Conservation (phyloP, 306 rosid genomes). For the Vicia faba region DNA sequence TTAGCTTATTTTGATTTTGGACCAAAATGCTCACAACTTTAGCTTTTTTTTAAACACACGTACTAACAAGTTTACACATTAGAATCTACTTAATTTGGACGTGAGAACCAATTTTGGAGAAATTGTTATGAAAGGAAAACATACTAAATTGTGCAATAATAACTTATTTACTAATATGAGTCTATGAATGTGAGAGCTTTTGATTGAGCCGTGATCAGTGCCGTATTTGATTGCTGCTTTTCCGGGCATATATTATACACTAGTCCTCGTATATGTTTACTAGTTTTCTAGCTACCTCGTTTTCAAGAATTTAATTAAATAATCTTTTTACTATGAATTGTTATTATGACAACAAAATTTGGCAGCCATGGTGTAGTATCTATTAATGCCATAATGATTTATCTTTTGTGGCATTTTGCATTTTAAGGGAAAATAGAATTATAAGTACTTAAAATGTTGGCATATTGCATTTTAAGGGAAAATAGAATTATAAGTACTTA, state of each 20-base stretch:
- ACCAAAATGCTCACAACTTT: background rate
- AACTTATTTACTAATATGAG: constrained; percentile 21
- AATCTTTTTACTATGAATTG: background rate
- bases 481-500: background rate
- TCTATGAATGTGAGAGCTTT: background rate
- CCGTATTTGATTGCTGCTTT: constrained; percentile 27
- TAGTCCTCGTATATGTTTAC: background rate
- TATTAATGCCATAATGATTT: background rate
- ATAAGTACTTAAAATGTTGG: too few relatives aligned
- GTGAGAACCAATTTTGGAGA: background rate
- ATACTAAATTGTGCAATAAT: background rate
- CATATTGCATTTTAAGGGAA: too few relatives aligned
- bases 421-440: too few relatives aligned
- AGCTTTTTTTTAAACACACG: too few relatives aligned
- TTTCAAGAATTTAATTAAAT: background rate
- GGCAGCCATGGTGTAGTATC: background rate
- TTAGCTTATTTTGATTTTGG: constrained; percentile 1
- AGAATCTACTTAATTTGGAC: too few relatives aligned
- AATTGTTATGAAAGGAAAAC: background rate
- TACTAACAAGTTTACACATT: too few relatives aligned
- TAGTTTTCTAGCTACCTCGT: background rate
- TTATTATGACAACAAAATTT: background rate
- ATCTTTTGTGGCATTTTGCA: background rate
- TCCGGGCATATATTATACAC: constrained; percentile 5
- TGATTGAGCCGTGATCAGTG: constrained; percentile 40